Conservation (phyloP, 2,329 filamentous ascomycete species). For the Berkeleyomyces rouxiae region DNA sequence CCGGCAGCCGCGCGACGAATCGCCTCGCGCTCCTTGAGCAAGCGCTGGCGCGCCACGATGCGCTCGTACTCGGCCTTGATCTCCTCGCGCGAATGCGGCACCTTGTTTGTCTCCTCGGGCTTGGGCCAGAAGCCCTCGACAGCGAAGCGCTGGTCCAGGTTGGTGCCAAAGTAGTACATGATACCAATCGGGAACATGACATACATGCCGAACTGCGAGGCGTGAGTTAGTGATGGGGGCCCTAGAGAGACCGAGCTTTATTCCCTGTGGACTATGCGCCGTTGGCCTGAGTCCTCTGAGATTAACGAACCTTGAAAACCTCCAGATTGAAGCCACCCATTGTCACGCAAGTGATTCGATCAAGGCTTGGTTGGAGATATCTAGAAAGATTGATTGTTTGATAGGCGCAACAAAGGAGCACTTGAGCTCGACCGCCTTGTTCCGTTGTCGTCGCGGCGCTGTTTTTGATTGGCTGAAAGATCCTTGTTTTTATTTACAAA, state of each 20-base stretch:
- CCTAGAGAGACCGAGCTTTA: not conserved
- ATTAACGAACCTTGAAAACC: conserved; percentile 63
- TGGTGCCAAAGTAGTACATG: conserved; percentile 99
- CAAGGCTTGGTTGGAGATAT: too few species aligned
- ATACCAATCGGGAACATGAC: conserved; percentile 96
- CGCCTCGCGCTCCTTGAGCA: conserved; percentile 48
- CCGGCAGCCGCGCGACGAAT: conserved; percentile 20
- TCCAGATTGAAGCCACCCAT: conserved; percentile 84
- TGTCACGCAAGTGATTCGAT: conserved; percentile 2
- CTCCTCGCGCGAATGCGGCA: conserved; percentile 64
- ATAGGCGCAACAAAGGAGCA: too few species aligned
- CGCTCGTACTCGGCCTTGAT: conserved; percentile 67
- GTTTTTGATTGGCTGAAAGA: not conserved
- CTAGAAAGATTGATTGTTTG: too few species aligned
- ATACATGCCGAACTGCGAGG: conserved; percentile 79
- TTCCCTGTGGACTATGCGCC: not conserved
- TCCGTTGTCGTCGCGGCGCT: too few species aligned
- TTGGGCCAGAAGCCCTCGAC: conserved; percentile 92
- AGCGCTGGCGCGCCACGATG: conserved; percentile 48
- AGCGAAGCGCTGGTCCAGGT: conserved; percentile 80
- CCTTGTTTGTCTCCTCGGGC: conserved; percentile 55
- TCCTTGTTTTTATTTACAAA: not conserved
- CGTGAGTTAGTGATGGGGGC: not conserved
- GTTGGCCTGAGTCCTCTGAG: not conserved
- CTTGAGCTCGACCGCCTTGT: too few species aligned